phyloP scores from a whole-genome alignment of 441 rosid genomes.

The Brassica hybrid region DNA sequence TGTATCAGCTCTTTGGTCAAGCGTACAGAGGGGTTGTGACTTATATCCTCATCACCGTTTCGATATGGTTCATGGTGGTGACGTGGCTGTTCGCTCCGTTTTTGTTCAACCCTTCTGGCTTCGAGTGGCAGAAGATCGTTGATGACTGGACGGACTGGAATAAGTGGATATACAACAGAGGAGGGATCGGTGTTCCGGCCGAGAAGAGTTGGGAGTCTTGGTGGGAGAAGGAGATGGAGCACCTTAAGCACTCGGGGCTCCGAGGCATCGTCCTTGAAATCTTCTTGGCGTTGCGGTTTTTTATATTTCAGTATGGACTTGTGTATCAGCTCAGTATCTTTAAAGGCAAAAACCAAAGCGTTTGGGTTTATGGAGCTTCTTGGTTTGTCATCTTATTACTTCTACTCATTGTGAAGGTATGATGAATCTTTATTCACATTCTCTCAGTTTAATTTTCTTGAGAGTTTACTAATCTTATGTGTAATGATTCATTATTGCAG shows the following conservation, averaged over 20 bases:
- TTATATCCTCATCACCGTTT: constrained; percentile 70
- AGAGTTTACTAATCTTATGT: too few relatives aligned
- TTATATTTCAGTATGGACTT: constrained; percentile 79
- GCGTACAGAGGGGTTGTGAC: constrained; percentile 66
- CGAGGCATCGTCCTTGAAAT: constrained; percentile 72
- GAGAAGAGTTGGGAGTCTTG: constrained; percentile 93
- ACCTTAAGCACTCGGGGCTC: constrained; percentile 63
- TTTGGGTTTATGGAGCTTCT: constrained; percentile 71
- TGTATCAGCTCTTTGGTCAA: constrained; percentile 69
- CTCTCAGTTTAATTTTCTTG: too few relatives aligned
- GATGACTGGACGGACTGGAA: constrained; percentile 88
- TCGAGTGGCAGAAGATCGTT: constrained; percentile 87
- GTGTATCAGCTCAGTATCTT: constrained; percentile 69
- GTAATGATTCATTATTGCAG: too few relatives aligned
- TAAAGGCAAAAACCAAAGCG: constrained; percentile 45
- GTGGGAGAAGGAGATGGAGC: constrained; percentile 86
- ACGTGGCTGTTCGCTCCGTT: constrained; percentile 97
- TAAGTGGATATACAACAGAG: constrained; percentile 73
- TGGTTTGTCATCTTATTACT: constrained; percentile 67
- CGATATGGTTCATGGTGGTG: constrained; percentile 92
- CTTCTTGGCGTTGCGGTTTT: constrained; percentile 67
- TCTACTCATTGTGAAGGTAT: constrained; percentile 69
- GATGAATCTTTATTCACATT: neutral
- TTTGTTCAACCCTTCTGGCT: constrained; percentile 93
- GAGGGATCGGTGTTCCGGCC: constrained; percentile 79